Evolutionary conservation across 2,329 filamentous ascomycete genomes (phyloP).

Genomic region (Paraphaeosphaeria minitans): DNA sequence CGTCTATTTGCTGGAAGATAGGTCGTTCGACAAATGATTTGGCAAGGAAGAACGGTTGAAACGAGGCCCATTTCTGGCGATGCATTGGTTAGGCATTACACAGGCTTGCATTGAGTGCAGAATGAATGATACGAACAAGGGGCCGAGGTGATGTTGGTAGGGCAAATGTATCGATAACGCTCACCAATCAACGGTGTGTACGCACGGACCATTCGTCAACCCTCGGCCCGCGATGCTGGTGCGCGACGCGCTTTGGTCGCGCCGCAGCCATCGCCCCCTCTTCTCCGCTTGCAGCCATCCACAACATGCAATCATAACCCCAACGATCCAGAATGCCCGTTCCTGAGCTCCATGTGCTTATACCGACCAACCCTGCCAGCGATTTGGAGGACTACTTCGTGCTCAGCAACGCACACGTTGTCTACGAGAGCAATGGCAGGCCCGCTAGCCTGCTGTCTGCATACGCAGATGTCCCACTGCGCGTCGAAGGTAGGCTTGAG

Average conservation of each 20-base stretch:
- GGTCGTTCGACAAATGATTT: no score
- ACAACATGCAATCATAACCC: constrained; percentile 16
- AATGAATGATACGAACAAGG: no score
- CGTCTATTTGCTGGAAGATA: no score
- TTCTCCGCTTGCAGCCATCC: not conserved
- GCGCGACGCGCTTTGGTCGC: constrained; percentile 7
- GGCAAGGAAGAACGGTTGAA: no score
- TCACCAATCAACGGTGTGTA: not conserved
- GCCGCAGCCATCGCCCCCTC: not conserved
- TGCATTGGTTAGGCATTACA: no score
- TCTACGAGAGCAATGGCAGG: constrained; percentile 56
- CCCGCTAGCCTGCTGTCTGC: constrained; percentile 66
- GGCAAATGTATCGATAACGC: not conserved
- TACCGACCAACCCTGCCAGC: constrained; percentile 47
- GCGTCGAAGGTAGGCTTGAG: constrained; percentile 64
- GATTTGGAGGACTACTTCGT: constrained; percentile 63
- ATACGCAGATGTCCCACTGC: constrained; percentile 64
- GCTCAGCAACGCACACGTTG: constrained; percentile 65
- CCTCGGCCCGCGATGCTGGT: not conserved
- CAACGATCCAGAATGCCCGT: constrained; percentile 28
- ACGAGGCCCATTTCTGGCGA: no score
- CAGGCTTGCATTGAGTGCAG: no score
- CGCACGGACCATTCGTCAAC: not conserved
- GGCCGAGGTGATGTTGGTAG: not conserved
- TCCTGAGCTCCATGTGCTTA: constrained; percentile 47